Base-by-base conservation (phyloP, 768 basidiomycete species). In the Symmetrospora coprosmae region DNA sequence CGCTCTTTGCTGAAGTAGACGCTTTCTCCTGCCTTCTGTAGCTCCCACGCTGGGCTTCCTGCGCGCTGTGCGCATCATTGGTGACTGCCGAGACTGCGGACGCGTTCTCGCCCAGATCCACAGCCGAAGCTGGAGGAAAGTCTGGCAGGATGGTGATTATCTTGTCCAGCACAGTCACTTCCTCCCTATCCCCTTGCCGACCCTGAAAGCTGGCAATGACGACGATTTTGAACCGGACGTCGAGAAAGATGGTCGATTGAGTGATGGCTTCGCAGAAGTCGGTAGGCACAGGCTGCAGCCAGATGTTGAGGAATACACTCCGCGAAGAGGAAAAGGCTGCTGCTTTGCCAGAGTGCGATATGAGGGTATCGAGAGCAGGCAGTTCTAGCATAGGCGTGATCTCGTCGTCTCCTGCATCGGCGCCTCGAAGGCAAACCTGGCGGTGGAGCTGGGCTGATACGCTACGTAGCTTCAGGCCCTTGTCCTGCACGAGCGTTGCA, bases 261-360 rank as follows among this genome's bases (percentile, higher is more conserved):
- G 74, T 2, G 74, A 75, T 45, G 79, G 73, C 68, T 75, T 75
- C 56, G 72, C 72, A 60, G 16, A 64, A 28, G 16, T 65, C 65
- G 19, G 48, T 31, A 13, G 70, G 67, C 14, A 65, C 64, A 1
- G 69, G 68, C 67, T 87, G 87, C 16, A 96, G 76, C 28, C 91
- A 75, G 62, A 96, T 85, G 2, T 88, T 81, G 37, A 87, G 76
- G 65, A 78, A 84, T 62, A 90, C 79, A 2, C 84, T 78, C 14
- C 78, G 79, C 43, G 80, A 77, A 0, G 82, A 80, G 66, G 94
- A 89, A 70, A 94, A 89, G 45, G 88, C 82, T 71, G 88, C 89
- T 19, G 87, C 84, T 40, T 89, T 90, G 45, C 92, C 92, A 14
- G 90, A 89, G 6, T 84, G 80, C 13, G 87, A 82, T 27, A 96